Evolutionary conservation across 345 rosid species (phyloP).

Genomic region (Citrus inodora): DNA sequence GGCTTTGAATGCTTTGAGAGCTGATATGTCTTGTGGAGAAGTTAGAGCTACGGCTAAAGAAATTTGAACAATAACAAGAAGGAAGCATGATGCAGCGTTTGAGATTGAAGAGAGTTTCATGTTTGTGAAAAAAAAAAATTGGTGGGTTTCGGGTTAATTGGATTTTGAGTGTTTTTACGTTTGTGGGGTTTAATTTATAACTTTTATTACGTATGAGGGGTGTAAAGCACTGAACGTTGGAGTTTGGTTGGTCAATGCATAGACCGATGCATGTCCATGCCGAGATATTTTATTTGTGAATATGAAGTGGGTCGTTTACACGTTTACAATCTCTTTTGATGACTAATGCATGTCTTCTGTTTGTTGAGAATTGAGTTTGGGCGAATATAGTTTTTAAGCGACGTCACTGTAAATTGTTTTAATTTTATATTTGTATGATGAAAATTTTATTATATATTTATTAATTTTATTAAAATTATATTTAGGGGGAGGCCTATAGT

Average conservation of each 20-base stretch:
- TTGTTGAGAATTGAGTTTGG: too few species aligned
- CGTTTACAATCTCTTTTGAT: too few species aligned
- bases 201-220: background rate
- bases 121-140: background rate
- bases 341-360: background rate
- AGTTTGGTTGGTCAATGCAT: background rate
- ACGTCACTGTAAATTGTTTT: too few species aligned
- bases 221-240: background rate
- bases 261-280: too few species aligned
- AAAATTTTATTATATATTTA: too few species aligned
- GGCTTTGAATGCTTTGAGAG: conserved; percentile 59
- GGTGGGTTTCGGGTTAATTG: background rate
- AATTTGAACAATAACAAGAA: background rate
- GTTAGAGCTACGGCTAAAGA: conserved; percentile 30
- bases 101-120: background rate
- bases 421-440: too few species aligned
- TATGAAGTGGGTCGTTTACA: background rate
- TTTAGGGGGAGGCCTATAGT: too few species aligned
- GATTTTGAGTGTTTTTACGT: background rate
- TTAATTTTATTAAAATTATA: too few species aligned
- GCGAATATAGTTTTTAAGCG: too few species aligned
- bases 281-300: background rate
- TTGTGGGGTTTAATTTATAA: background rate
- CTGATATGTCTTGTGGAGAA: conserved; percentile 45
- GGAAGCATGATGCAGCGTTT: background rate